Conservation (phyloP, 2,329 filamentous ascomycete genomes). For the Fusarium dimerum region DNA sequence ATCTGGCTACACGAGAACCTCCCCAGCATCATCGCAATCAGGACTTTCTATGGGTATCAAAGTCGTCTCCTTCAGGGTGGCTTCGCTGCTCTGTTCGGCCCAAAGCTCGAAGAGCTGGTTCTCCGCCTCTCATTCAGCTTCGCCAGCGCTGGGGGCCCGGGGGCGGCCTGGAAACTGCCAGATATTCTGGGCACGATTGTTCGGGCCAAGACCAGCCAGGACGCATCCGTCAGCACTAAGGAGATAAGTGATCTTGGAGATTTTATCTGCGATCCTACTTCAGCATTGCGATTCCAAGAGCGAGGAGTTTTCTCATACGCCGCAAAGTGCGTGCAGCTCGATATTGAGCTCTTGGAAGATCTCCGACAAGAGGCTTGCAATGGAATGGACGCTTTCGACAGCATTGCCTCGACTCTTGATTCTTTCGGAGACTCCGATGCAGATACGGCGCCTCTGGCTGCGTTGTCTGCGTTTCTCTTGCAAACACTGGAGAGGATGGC, state of each 20-base stretch:
- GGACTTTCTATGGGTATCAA: slow-evolving; percentile 55
- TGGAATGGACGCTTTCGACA: slow-evolving; percentile 57
- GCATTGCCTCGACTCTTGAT: slow-evolving; percentile 34
- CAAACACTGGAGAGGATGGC: slow-evolving; percentile 56
- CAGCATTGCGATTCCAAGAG: slow-evolving; percentile 50
- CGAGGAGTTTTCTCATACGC: slow-evolving; percentile 54
- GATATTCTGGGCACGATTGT: slow-evolving; percentile 29
- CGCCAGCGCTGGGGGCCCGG: slow-evolving; percentile 45
- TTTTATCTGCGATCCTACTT: slow-evolving; percentile 47
- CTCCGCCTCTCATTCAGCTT: slow-evolving; percentile 53
- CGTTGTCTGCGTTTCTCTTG: slow-evolving; percentile 49
- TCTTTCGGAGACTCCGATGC: slow-evolving; percentile 35
- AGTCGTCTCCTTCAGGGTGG: slow-evolving; percentile 51
- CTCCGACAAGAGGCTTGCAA: slow-evolving; percentile 53
- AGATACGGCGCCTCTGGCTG: slow-evolving; percentile 40
- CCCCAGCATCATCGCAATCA: slow-evolving; percentile 50
- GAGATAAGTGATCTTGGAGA: slow-evolving; percentile 53
- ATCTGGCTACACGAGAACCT: slow-evolving; percentile 49
- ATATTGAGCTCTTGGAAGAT: slow-evolving; percentile 55
- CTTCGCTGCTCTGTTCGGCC: slow-evolving; percentile 51
- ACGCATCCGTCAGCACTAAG: slow-evolving; percentile 47
- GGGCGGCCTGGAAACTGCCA: slow-evolving; percentile 39
- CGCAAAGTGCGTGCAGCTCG: slow-evolving; percentile 48
- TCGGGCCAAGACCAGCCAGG: slow-evolving; percentile 38
- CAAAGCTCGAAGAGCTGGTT: slow-evolving; percentile 54